Evolutionary conservation across 495 filamentous ascomycete species (phyloP).

Genomic region (Geoglossum glabrum): DNA sequence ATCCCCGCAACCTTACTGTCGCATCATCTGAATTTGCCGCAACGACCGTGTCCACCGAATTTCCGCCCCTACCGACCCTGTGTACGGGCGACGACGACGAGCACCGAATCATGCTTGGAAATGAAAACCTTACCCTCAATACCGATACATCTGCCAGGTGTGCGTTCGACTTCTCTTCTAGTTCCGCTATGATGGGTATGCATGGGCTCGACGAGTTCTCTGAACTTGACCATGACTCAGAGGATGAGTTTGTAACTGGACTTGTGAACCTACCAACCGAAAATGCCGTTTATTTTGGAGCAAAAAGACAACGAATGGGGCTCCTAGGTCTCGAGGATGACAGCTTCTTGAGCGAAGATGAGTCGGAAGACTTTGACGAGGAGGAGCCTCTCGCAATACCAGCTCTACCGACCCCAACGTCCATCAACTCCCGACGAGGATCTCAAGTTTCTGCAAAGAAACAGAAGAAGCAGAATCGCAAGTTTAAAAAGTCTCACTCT

Average conservation of each 20-base stretch:
- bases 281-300: slow-evolving; percentile 42
- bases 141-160: slow-evolving; percentile 24
- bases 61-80: slow-evolving; percentile 48
- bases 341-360: slow-evolving; percentile 51
- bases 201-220: slow-evolving; percentile 69
- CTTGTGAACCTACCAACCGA: slow-evolving; percentile 48
- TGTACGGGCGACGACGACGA: slow-evolving; percentile 58
- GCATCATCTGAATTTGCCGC: slow-evolving; percentile 32
- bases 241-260: slow-evolving; percentile 68
- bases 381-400: slow-evolving; percentile 33
- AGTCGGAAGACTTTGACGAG: slow-evolving; percentile 59
- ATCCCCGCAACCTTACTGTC: slow-evolving; percentile 80
- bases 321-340: slow-evolving; percentile 52
- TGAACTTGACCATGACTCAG: slow-evolving; percentile 56
- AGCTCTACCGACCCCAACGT: slow-evolving; percentile 15
- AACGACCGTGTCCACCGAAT: slow-evolving; percentile 23
- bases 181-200: slow-evolving; percentile 37
- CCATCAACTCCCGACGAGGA: slow-evolving; percentile 10
- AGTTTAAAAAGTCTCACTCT: background rate
- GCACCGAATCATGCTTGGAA: slow-evolving; percentile 48
- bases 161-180: slow-evolving; percentile 31
- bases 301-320: slow-evolving; percentile 59
- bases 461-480: slow-evolving; percentile 36
- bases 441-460: slow-evolving; percentile 25
- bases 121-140: slow-evolving; percentile 31